A percentile compares a stretch with the other conserved stretches of the same genome.
These are phyloP conservation scores for Auricularia auricula-judae DNA, from an alignment of 768 basidiomycete species.

Conservation along the genomic window DNA sequence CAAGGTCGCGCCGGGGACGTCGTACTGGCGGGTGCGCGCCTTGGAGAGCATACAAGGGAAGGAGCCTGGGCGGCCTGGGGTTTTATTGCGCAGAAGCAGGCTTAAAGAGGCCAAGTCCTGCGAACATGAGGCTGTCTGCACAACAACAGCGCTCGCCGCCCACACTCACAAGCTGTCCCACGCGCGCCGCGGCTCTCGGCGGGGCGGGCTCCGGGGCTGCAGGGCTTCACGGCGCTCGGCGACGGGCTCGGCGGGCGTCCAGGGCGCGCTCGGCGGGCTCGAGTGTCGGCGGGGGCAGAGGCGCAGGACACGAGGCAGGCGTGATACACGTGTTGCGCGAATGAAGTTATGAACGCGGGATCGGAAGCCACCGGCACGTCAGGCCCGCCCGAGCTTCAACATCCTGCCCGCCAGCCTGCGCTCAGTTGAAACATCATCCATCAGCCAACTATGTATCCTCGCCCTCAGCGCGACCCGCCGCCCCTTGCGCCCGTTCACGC, in stretches of 20 bases:
- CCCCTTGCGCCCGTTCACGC: no score
- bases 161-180: neutral
- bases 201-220: no score
- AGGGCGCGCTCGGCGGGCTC: no score
- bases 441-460: no score
- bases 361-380: neutral
- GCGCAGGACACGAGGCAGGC: neutral
- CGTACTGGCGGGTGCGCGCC: neutral
- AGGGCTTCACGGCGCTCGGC: no score
- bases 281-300: neutral
- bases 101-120: neutral
- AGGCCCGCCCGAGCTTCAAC: no score
- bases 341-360: neutral
- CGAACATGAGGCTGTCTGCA: neutral
- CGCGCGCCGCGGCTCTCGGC: no score
- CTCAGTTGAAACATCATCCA: no score
- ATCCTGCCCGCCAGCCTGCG: no score
- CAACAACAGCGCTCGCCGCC: neutral
- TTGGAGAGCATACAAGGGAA: neutral
- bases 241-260: no score
- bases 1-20: neutral
- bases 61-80: neutral
- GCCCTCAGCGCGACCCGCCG: no score
- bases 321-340: neutral
- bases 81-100: neutral